These are phyloP conservation scores for Nannochloropsis gaditana DNA, from an alignment of 108 stramenopile genomes.

Conservation along the genomic window DNA sequence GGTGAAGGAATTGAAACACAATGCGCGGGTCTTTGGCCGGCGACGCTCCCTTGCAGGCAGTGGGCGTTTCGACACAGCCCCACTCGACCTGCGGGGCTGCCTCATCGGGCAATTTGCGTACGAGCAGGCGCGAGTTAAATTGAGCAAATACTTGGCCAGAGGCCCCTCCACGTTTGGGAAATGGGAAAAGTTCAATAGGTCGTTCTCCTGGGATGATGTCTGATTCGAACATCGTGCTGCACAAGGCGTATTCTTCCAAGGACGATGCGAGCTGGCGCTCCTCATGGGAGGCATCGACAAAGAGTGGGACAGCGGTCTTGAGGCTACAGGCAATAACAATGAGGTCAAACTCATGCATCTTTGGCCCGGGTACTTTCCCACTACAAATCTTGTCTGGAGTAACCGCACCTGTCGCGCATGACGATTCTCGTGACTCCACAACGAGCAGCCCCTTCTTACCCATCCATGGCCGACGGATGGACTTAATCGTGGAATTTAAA, in stretches of 20 bases:
- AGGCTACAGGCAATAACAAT: background rate
- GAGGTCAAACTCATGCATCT: conserved; percentile 13
- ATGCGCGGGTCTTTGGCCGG: background rate
- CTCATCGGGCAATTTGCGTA: background rate
- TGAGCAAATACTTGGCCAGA: conserved; percentile 10
- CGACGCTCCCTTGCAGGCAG: background rate
- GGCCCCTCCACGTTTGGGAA: background rate
- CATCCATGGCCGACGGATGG: background rate
- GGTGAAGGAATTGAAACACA: conserved; percentile 9
- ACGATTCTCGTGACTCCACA: background rate
- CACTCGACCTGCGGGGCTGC: background rate
- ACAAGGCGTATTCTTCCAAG: background rate
- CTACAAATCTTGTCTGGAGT: too few species aligned
- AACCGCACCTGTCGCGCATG: too few species aligned
- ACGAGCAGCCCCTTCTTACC: background rate
- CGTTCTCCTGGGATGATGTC: background rate
- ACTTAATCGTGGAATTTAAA: background rate
- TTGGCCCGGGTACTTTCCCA: too few species aligned
- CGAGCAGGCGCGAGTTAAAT: background rate
- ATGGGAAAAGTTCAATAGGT: background rate
- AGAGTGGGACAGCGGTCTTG: background rate
- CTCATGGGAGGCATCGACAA: background rate
- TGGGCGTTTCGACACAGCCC: background rate
- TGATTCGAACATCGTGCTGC: background rate
- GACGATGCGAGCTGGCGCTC: background rate